phyloP scores from a whole-genome alignment of 2,329 filamentous ascomycete genomes.

The Pleomassaria siparia region DNA sequence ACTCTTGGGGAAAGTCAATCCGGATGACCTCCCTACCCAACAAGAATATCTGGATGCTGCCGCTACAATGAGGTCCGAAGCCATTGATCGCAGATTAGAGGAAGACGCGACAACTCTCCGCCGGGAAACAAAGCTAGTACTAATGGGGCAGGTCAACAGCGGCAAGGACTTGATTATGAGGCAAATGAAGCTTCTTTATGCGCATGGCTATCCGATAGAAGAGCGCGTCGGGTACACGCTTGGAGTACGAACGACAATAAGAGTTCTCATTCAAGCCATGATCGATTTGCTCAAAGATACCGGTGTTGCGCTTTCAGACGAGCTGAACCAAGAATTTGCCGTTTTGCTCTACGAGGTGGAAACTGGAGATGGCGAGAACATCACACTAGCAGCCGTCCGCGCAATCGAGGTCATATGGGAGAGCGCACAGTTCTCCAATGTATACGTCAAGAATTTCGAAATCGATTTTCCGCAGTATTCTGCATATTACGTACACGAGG shows the following conservation, averaged over 20 bases:
- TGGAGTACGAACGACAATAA: slow-evolving; percentile 32
- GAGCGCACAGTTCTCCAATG: slow-evolving; percentile 31
- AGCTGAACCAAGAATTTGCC: slow-evolving; percentile 33
- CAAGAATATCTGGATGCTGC: slow-evolving; percentile 35
- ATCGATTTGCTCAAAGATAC: slow-evolving; percentile 39
- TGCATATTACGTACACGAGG: slow-evolving; percentile 34
- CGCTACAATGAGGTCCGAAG: slow-evolving; percentile 36
- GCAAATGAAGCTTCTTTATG: slow-evolving; percentile 39
- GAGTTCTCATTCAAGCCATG: slow-evolving; percentile 38
- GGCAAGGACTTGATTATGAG: slow-evolving; percentile 41
- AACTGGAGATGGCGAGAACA: slow-evolving; percentile 23
- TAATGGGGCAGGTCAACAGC: slow-evolving; percentile 31
- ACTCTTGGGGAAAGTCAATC: slow-evolving; percentile 19
- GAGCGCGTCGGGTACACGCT: slow-evolving; percentile 31
- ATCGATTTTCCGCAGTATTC: slow-evolving; percentile 41
- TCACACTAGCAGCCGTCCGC: slow-evolving; percentile 28
- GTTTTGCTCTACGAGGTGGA: slow-evolving; percentile 39
- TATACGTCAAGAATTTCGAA: slow-evolving; percentile 39
- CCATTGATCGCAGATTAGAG: slow-evolving; percentile 37
- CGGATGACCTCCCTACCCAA: slow-evolving; percentile 24
- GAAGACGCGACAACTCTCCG: slow-evolving; percentile 35
- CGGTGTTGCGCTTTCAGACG: slow-evolving; percentile 27
- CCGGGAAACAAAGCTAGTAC: slow-evolving; percentile 37
- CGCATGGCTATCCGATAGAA: slow-evolving; percentile 32
- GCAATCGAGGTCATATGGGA: slow-evolving; percentile 33